A percentile compares a stretch with the other conserved stretches of the same genome.
Conservation (phyloP, 805 yeast genomes). For the Danielia reshetovae region DNA sequence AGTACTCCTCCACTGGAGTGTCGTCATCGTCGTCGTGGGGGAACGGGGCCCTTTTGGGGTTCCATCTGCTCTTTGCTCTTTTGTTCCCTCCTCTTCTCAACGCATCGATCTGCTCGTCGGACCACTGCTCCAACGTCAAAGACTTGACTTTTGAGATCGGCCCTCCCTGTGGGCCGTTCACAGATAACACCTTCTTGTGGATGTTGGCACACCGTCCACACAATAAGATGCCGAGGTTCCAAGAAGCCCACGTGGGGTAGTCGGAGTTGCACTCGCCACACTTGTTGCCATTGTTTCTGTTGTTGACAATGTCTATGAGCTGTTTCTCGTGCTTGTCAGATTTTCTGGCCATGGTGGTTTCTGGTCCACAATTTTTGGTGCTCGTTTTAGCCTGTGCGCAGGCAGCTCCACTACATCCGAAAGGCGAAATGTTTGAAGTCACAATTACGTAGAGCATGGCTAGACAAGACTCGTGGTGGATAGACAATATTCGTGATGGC, state of each 20-base stretch:
- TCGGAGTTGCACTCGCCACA: slow-evolving; percentile 76
- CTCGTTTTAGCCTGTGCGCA: no score
- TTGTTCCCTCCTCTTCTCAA: slow-evolving; percentile 56
- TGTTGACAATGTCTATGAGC: slow-evolving; percentile 57
- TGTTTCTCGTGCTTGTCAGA: slow-evolving; percentile 46
- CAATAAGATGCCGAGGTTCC: slow-evolving; percentile 59
- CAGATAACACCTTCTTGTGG: slow-evolving; percentile 52
- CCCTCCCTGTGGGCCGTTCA: slow-evolving; percentile 42
- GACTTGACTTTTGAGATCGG: slow-evolving; percentile 62
- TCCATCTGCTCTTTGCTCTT: slow-evolving; percentile 60
- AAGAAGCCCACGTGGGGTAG: slow-evolving; percentile 60
- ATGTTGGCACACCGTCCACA: slow-evolving; percentile 85
- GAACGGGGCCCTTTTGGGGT: slow-evolving; percentile 61
- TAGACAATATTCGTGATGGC: background rate
- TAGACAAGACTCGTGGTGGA: background rate
- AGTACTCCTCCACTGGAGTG: slow-evolving; percentile 48
- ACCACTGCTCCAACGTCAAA: slow-evolving; percentile 71
- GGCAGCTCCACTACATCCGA: background rate
- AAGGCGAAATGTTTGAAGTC: background rate
- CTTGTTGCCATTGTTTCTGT: slow-evolving; percentile 55
- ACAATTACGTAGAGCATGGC: background rate
- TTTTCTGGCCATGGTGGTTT: slow-evolving; percentile 30
- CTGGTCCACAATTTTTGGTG: no score
- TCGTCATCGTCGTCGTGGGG: slow-evolving; percentile 72
- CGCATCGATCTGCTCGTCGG: slow-evolving; percentile 46